Evolutionary conservation across 1,284 basidiomycete genomes (phyloP), one percentile per base, ranked within the genome.

Genomic region (Pseudozyma pruni): DNA sequence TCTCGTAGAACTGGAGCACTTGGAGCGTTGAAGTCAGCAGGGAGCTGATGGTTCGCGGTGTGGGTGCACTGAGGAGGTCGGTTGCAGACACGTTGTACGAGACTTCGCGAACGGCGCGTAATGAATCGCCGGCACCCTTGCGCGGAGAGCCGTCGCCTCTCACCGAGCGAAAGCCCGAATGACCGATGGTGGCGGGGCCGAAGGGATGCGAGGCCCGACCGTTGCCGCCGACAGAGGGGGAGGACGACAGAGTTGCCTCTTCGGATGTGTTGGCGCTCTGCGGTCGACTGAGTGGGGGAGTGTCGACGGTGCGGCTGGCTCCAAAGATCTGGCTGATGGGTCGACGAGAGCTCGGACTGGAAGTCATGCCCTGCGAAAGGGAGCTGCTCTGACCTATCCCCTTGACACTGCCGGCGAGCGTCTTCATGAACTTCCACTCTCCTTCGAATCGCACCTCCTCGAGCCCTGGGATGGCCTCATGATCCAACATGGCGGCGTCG

Each of bases 371-470:
- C 31, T 53, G 52, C 31, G 52, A 52, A 1, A 63, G 11, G 0
- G 67, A 62, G 11, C 54, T 20, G n/a, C 42, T 49, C 45, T 56
- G 56, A 8, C 60, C 57, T 3, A 64, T 57, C 4, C 64, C 67
- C 47, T 74, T 79, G 27, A 79, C 75, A 37, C 75, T 77, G 0
- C 77, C 77, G 2, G 73, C 72, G 16, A 79, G 56, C 11, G 66
- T 75, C 43, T 72, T 74, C 20, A 79, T 75, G 19, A 77, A 72
- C 48, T 63, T 76, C 94, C 95, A 98, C 71, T 98, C 95, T 9
- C 92, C 93, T 83, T 97, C 93, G 78, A 97, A 98, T 56, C 93
- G 90, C 20, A 98, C 86, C 34, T 89, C 87, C 43, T 91, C 90
- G 63, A 93, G 89, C 54, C 77, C 89, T 1, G 91, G 88, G 14